Percentiles rank a stretch among this genome's conserved stretches.
Evolutionary conservation across 2,329 filamentous ascomycete species (phyloP).

Genomic region (Fusarium begoniae): DNA sequence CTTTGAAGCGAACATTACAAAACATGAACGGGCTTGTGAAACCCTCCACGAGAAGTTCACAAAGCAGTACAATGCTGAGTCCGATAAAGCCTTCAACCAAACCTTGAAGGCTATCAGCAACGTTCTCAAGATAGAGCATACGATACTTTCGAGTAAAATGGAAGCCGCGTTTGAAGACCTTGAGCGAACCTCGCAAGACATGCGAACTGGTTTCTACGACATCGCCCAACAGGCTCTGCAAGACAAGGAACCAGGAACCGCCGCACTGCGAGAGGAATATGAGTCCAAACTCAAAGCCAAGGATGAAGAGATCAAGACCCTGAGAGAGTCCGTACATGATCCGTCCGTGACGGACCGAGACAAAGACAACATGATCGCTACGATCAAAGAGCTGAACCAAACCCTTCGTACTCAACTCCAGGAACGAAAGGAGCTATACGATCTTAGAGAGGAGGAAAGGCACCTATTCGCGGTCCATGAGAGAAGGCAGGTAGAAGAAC

Average conservation of each 20-base stretch:
- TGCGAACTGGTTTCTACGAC: background rate
- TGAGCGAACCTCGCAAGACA: background rate
- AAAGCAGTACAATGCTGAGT: background rate
- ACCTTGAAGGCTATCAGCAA: background rate
- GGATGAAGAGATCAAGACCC: background rate
- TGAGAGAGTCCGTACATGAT: background rate
- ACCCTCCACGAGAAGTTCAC: background rate
- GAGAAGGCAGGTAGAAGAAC: background rate
- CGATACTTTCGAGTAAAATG: background rate
- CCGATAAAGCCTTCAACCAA: background rate
- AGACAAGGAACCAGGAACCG: background rate
- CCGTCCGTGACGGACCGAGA: background rate
- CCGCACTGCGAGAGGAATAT: background rate
- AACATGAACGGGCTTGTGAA: background rate
- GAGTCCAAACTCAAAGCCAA: background rate
- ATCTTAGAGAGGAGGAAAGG: background rate
- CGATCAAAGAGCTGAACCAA: background rate
- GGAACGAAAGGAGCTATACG: background rate
- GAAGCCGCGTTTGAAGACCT: background rate
- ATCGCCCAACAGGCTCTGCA: background rate
- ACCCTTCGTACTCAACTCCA: accelerated
- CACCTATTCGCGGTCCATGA: accelerated
- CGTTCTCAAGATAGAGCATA: background rate
- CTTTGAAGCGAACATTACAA: background rate
- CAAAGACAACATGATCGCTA: background rate